phyloP scores from a whole-genome alignment of 2,329 filamentous ascomycete genomes.

The Metarhizium album region DNA sequence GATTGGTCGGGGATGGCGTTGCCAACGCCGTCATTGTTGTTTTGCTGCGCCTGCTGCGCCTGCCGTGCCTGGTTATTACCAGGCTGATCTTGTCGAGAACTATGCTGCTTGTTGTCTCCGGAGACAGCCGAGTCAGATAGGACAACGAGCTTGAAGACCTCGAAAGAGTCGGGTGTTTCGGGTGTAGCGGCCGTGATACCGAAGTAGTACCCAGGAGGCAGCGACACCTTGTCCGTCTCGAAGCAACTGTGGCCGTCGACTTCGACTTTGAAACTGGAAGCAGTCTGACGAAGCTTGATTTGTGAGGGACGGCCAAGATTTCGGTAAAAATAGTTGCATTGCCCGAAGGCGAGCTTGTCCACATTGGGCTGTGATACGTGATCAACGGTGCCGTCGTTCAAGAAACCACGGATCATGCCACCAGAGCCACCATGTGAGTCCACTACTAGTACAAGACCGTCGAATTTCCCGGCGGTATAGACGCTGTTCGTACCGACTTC shows the following conservation, averaged over 20 bases:
- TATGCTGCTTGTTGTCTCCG: slow-evolving; percentile 8
- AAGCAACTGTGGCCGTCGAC: slow-evolving; percentile 79
- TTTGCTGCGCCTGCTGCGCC: slow-evolving; percentile 24
- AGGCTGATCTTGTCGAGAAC: slow-evolving; percentile 14
- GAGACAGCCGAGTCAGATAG: slow-evolving; percentile 39
- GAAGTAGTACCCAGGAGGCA: slow-evolving; percentile 74
- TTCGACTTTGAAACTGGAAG: slow-evolving; percentile 60
- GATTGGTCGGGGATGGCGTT: slow-evolving; percentile 34
- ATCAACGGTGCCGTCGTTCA: slow-evolving; percentile 81
- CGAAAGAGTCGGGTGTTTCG: slow-evolving; percentile 89
- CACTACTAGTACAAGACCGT: slow-evolving; percentile 79
- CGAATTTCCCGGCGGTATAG: slow-evolving; percentile 76
- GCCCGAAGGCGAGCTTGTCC: slow-evolving; percentile 81
- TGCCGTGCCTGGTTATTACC: slow-evolving; percentile 23
- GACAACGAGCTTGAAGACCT: slow-evolving; percentile 78
- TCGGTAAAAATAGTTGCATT: slow-evolving; percentile 83
- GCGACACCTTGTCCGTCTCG: slow-evolving; percentile 63
- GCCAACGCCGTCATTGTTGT: slow-evolving; percentile 15
- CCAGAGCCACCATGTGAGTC: slow-evolving; percentile 69
- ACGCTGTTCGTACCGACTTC: slow-evolving; percentile 63
- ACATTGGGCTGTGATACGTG: slow-evolving; percentile 67
- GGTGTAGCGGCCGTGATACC: slow-evolving; percentile 81
- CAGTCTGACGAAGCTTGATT: slow-evolving; percentile 59
- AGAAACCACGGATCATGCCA: slow-evolving; percentile 79
- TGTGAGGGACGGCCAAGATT: slow-evolving; percentile 80